Evolutionary conservation across 495 filamentous ascomycete genomes (phyloP).

Genomic region (Pseudomonodictys pantanalensis): DNA sequence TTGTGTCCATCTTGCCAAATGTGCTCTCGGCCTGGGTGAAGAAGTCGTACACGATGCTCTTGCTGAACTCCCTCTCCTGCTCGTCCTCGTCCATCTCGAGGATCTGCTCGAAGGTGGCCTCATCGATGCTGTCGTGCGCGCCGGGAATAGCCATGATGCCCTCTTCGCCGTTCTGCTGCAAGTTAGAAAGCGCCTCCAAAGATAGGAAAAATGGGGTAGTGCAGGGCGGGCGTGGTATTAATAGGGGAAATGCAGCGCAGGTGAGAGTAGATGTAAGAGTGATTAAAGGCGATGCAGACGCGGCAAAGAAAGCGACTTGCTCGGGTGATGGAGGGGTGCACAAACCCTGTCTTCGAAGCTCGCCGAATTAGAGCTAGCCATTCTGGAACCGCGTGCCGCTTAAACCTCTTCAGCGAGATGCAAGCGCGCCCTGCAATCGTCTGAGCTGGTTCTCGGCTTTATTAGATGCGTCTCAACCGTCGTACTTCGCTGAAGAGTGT

Average conservation of each 20-base stretch:
- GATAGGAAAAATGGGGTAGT: neutral
- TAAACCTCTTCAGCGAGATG: neutral
- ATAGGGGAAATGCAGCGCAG: neutral
- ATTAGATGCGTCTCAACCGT: neutral
- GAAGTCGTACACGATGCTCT: constrained; percentile 84
- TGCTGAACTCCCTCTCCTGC: constrained; percentile 72
- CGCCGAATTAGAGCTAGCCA: constrained; percentile 25
- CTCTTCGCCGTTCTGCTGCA: constrained; percentile 44
- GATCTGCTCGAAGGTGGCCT: constrained; percentile 83
- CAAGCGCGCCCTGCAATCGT: neutral
- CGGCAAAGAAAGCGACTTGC: neutral
- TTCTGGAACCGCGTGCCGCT: constrained; percentile 8
- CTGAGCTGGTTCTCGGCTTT: too few species aligned
- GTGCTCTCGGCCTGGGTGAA: constrained; percentile 88
- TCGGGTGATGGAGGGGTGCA: constrained; percentile 30
- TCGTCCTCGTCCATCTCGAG: constrained; percentile 94
- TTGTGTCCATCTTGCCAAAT: constrained; percentile 78
- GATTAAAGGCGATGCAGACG: neutral
- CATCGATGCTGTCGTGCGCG: constrained; percentile 71
- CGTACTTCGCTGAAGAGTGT: neutral
- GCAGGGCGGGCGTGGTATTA: neutral
- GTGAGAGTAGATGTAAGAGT: neutral
- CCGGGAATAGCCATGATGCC: constrained; percentile 51
- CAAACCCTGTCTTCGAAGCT: constrained; percentile 30
- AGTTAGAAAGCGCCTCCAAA: constrained; percentile 4